Evolutionary conservation across 2,329 filamentous ascomycete genomes (phyloP).

Genomic region (Stemphylium beticola): DNA sequence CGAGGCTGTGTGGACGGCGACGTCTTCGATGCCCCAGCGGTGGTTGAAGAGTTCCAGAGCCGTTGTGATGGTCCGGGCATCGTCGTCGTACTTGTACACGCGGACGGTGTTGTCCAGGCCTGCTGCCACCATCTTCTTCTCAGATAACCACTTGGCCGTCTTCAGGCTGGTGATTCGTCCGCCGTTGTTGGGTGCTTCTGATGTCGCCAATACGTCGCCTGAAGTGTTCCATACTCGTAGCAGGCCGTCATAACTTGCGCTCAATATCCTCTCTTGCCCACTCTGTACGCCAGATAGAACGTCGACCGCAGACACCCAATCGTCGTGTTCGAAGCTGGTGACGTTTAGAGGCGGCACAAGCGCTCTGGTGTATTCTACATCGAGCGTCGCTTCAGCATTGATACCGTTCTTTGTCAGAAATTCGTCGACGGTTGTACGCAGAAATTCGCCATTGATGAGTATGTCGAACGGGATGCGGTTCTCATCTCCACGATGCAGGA

Average conservation of each 20-base stretch:
- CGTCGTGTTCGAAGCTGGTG: constrained; percentile 93
- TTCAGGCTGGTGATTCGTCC: constrained; percentile 73
- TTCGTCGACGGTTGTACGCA: constrained; percentile 87
- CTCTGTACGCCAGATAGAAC: constrained; percentile 68
- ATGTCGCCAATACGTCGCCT: constrained; percentile 82
- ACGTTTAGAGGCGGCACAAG: constrained; percentile 88
- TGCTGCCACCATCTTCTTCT: constrained; percentile 79
- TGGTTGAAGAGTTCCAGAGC: constrained; percentile 86
- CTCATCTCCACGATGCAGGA: constrained; percentile 61
- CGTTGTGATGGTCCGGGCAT: constrained; percentile 68
- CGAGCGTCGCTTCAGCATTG: constrained; percentile 84
- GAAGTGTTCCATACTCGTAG: constrained; percentile 87
- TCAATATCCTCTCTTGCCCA: constrained; percentile 77
- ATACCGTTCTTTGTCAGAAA: constrained; percentile 87
- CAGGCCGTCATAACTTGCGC: constrained; percentile 90
- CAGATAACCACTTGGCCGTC: constrained; percentile 80
- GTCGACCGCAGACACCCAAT: constrained; percentile 92
- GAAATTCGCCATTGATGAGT: constrained; percentile 89
- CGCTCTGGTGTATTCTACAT: constrained; percentile 91
- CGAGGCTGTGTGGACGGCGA: constrained; percentile 75
- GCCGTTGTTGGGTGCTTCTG: constrained; percentile 68
- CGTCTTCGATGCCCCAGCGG: constrained; percentile 72
- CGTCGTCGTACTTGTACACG: constrained; percentile 85
- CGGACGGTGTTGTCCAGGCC: constrained; percentile 85
- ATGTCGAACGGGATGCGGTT: constrained; percentile 87